Base-by-base conservation (phyloP, 2,329 filamentous ascomycete genomes). In the Trichophaea hybrida region DNA sequence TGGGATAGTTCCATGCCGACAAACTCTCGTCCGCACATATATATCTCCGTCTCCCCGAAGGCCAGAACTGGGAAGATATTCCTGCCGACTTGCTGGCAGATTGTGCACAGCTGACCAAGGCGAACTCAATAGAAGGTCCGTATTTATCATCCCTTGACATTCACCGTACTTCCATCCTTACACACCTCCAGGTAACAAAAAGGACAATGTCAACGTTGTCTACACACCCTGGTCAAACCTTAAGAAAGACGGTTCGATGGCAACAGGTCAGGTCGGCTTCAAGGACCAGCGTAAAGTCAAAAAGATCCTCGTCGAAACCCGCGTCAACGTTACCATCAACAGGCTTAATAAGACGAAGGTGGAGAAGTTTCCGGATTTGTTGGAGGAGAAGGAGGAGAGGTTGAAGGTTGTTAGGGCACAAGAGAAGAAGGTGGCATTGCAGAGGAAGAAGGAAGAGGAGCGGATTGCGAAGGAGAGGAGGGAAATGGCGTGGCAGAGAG, bases 211-310 rank as follows among this genome's bases (percentile, higher is more conserved):
- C 69, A 94, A 89, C 13, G 73, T 98, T 70, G 94, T 98, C 70
- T 98, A 98, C 75, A 98, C 93, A 4, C 93, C 93, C 5, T 97
- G 93, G 89, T 86, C 87, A 49, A 98, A 98, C 72, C 79, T 98
- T 37, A 86, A 88, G 71, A 98, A 98, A 71, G 88, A 94, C 70
- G 91, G 90, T 34, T 88, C 85, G 72, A 98, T 98, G 93, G 90
- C 88, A 15, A 84, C 85, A 2, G 93, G 93, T 24, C 93, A 98
- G 71, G 93, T 98, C 57, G 85, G 86, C 64, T 98, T 97, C 76
- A 90, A 95, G 70, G 88, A 96, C 73, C 80, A 79, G 44, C 88
- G 88, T 69, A 84, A 84, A 74, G 89, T 96, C 65, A 90, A 86
- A 74, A 84, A 84, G 67, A 76, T 95, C 60, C 81, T 94, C 59